Conservation (phyloP, 495 filamentous ascomycete species). For the Polyplosphaeria fusca region DNA sequence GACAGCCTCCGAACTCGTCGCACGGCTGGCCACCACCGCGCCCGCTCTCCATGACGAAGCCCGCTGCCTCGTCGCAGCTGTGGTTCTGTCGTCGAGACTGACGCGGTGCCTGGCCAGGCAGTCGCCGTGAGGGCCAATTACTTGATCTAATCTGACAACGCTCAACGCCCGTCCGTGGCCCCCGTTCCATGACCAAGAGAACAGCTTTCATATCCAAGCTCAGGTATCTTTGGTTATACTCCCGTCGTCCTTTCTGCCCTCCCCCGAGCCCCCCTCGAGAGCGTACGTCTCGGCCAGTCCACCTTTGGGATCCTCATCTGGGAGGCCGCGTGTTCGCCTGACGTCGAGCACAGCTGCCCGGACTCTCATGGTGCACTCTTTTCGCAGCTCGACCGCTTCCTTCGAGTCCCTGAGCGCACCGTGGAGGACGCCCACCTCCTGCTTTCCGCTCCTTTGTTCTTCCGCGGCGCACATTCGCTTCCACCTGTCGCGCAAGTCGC, state of each 20-base stretch:
- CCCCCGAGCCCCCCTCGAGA: slow-evolving; percentile 51
- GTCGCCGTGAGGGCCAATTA: slow-evolving; percentile 34
- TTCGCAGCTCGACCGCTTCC: slow-evolving; percentile 74
- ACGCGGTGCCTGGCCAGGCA: slow-evolving; percentile 12
- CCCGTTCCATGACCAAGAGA: not conserved
- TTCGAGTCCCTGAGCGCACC: slow-evolving; percentile 66
- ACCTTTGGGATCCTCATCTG: slow-evolving; percentile 74
- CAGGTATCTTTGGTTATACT: slow-evolving; percentile 61
- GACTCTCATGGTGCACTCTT: slow-evolving; percentile 76
- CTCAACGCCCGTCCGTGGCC: not conserved
- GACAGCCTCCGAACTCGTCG: slow-evolving; percentile 13
- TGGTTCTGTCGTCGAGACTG: slow-evolving; percentile 26
- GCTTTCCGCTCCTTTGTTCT: slow-evolving; percentile 30
- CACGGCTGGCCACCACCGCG: slow-evolving; percentile 16
- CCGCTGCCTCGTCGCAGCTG: slow-evolving; percentile 18
- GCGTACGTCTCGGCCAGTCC: slow-evolving; percentile 63
- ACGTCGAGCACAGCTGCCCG: slow-evolving; percentile 77
- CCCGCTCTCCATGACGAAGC: slow-evolving; percentile 21
- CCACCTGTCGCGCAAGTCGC: slow-evolving; percentile 70
- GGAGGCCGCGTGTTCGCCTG: slow-evolving; percentile 62
- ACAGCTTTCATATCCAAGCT: slow-evolving; percentile 22
- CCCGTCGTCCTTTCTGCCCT: slow-evolving; percentile 62
- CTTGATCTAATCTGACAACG: slow-evolving; percentile 44
- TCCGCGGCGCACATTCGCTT: slow-evolving; percentile 52
- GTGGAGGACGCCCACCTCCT: slow-evolving; percentile 58